phyloP scores from a whole-genome alignment of 495 filamentous ascomycete species.

The Geopyxis carbonaria region DNA sequence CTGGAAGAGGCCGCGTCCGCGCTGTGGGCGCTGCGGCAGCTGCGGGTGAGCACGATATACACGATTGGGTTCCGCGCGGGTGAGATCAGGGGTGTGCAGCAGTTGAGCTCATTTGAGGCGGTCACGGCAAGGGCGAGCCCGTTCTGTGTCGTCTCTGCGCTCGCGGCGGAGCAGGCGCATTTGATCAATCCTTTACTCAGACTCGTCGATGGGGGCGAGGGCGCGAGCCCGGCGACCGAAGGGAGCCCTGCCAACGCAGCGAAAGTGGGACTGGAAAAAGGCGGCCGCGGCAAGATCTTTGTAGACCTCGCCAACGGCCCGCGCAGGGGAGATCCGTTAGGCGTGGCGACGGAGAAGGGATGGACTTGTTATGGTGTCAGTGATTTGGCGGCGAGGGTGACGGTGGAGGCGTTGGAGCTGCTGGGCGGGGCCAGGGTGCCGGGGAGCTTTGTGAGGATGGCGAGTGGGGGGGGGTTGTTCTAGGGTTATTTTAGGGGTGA shows the following conservation, averaged over 20 bases:
- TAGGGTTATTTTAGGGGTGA: slow-evolving; percentile 1
- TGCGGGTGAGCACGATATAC: slow-evolving; percentile 63
- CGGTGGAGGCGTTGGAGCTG: slow-evolving; percentile 58
- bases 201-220: slow-evolving; percentile 35
- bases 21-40: slow-evolving; percentile 56
- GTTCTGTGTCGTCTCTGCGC: slow-evolving; percentile 61
- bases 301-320: slow-evolving; percentile 57
- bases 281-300: slow-evolving; percentile 52
- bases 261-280: slow-evolving; percentile 30
- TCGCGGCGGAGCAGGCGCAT: slow-evolving; percentile 59
- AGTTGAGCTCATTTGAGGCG: slow-evolving; percentile 62
- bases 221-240: slow-evolving; percentile 29
- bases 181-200: slow-evolving; percentile 64
- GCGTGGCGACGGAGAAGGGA: slow-evolving; percentile 49
- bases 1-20: slow-evolving; percentile 55
- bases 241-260: slow-evolving; percentile 29
- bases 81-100: slow-evolving; percentile 47
- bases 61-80: slow-evolving; percentile 65
- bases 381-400: slow-evolving; percentile 66
- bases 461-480: slow-evolving; percentile 49
- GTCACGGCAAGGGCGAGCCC: slow-evolving; percentile 57
- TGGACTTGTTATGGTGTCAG: slow-evolving; percentile 65
- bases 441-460: slow-evolving; percentile 69
- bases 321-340: slow-evolving; percentile 48
- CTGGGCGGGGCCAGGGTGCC: slow-evolving; percentile 73